Evolutionary conservation across 1,139 yeast genomes (phyloP), one percentile per base, ranked within the genome.

Genomic region (Spencermartinsiella ligniputridi): DNA sequence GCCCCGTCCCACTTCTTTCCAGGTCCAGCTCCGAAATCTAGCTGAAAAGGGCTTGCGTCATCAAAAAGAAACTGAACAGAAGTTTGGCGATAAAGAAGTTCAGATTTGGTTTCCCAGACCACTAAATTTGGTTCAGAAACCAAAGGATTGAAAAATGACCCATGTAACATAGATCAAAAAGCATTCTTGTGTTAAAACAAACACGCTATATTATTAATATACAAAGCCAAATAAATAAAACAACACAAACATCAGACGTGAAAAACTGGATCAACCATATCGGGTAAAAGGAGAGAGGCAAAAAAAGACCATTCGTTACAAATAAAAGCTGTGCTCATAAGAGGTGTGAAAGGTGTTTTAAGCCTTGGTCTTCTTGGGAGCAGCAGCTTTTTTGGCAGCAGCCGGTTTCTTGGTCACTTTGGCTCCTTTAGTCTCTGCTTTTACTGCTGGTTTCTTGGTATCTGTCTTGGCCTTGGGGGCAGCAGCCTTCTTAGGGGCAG

Each of bases 401-500:
- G 62, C 57, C 51, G 64, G 62, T 54, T 62, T 49, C 60, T 57
- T 35, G 18, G 53, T 44, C 58, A 52, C 51, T 44, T 52, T 52
- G 35, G 54, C 49, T 25, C 49, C 45, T 15, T 52, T 48, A 13
- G 55, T 48, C 48, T 55, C 48, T 42, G 52, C 81, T 19, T 54
- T 47, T 13, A 64, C 52, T 15, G 57, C 50, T 43, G 46, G 45
- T 45, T 53, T 21, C 51, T 53, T 55, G 37, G 45, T 42, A n/a
- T n/a, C n/a, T n/a, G n/a, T n/a, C n/a, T n/a, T 46, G 45, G 25
- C 25, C 25, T 22, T 22, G 25, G 25, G 6, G 6, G 11, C 25
- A 6, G 6, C 11, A 11, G 25, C 25, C 6, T 22, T 49, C 47
- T 53, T 55, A n/a, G n/a, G n/a, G n/a, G n/a, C n/a, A n/a, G n/a